phyloP scores from a whole-genome alignment of 805 yeast species.

The Blastobotrys chiropterorum region DNA sequence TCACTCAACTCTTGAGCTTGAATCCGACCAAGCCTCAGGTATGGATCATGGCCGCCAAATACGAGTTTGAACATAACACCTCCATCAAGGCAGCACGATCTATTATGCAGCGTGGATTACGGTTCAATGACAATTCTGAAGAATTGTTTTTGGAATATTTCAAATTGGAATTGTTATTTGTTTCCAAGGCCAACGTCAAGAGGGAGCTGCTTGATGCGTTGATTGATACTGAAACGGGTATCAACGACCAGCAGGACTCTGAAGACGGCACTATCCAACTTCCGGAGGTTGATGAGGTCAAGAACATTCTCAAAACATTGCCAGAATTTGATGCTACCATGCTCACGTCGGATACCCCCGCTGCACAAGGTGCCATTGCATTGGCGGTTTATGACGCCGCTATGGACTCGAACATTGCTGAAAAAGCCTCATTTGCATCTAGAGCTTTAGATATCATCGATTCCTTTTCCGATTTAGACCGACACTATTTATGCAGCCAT shows the following conservation, averaged over 20 bases:
- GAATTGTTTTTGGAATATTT: slow-evolving; percentile 81
- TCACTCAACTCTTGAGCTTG: slow-evolving; percentile 68
- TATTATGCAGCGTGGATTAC: slow-evolving; percentile 74
- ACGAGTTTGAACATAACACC: slow-evolving; percentile 84
- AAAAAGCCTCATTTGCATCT: slow-evolving; percentile 35
- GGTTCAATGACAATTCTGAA: slow-evolving; percentile 70
- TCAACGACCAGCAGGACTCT: slow-evolving; percentile 39
- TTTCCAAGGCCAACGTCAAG: slow-evolving; percentile 76
- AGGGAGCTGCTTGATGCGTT: slow-evolving; percentile 73
- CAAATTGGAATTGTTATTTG: slow-evolving; percentile 80
- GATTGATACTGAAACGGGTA: too few species aligned
- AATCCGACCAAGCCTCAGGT: slow-evolving; percentile 89
- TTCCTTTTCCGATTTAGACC: slow-evolving; percentile 60
- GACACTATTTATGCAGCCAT: slow-evolving; percentile 60
- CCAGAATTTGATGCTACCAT: slow-evolving; percentile 86
- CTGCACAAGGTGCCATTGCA: slow-evolving; percentile 66
- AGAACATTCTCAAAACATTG: slow-evolving; percentile 44
- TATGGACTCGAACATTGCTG: slow-evolving; percentile 31
- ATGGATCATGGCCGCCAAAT: slow-evolving; percentile 93
- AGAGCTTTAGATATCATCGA: slow-evolving; percentile 57
- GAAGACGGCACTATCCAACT: slow-evolving; percentile 37
- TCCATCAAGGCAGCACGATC: slow-evolving; percentile 85
- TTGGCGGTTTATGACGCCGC: slow-evolving; percentile 65
- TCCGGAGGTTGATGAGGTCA: slow-evolving; percentile 46
- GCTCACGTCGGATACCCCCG: slow-evolving; percentile 79